phyloP scores from a whole-genome alignment of 352 stramenopile species.

The Phytophthora citricola region DNA sequence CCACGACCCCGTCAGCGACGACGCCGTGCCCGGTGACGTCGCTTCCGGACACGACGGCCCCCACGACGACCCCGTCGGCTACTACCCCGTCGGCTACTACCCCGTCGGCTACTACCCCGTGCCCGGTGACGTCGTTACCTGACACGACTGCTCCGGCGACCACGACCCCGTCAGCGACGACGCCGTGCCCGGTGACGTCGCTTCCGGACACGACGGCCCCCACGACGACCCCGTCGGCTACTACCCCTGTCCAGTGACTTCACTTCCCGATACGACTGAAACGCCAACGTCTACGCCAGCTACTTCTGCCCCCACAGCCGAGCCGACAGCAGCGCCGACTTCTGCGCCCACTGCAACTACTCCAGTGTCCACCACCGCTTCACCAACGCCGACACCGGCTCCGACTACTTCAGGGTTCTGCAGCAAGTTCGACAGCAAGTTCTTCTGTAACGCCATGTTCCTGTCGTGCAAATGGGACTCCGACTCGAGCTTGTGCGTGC shows the following conservation, averaged over 20 bases:
- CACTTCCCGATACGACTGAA: slow-evolving; percentile 7
- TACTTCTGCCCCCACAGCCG: not conserved
- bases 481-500: slow-evolving; percentile 9
- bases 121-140: slow-evolving; percentile 11
- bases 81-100: slow-evolving; percentile 15
- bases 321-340: not conserved
- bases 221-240: not conserved
- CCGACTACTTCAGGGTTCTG: slow-evolving; percentile 8
- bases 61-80: not conserved
- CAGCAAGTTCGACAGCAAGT: slow-evolving; percentile 26
- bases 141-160: slow-evolving; percentile 1
- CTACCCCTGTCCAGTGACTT: slow-evolving; percentile 1
- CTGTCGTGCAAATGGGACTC: slow-evolving; percentile 28
- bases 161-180: not conserved
- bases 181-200: slow-evolving; percentile 3
- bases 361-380: not conserved
- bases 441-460: slow-evolving; percentile 31
- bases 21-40: slow-evolving; percentile 11
- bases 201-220: slow-evolving; percentile 2
- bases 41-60: slow-evolving; percentile 5
- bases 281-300: not conserved
- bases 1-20: not conserved
- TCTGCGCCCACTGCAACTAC: not conserved
- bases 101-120: slow-evolving; percentile 8
- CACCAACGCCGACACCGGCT: slow-evolving; percentile 12